Evolutionary conservation across 257 asterid species (phyloP), one percentile per base, ranked within the genome.

Genomic region (Petrea volubilis): DNA sequence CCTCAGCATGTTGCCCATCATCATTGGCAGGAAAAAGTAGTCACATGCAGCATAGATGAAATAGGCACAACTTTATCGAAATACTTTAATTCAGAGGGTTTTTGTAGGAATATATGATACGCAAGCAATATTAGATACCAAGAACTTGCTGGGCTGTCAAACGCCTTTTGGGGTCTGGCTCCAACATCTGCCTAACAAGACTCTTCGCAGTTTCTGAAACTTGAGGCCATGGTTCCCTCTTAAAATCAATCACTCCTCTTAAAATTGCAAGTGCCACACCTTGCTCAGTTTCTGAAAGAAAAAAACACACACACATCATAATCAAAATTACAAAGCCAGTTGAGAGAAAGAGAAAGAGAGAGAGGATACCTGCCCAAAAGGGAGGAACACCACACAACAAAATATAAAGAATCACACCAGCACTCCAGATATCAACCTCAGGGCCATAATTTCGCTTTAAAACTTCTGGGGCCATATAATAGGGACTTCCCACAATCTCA

Each of bases 141-240:
- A 93, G 98, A 66, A 93, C 96, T 79, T 89, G 96, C 72, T 91
- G 97, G 51, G 98, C 97, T 20, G 98, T 91, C 85, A 93, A 85
- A 14, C 98, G 96, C 88, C 79, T 93, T 75, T 81, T 78, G 27
- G 93, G 94, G 65, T 93, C 96, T 6, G 93, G 95, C 67, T 93
- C 98, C 75, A 93, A 70, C 98, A 93, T 93, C 77, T 91, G 97
- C 79, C 86, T 85, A 29, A 93, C 95, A 25, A 93, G 97, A 80
- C 79, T 86, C 77, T 89, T 93, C 21, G 98, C 98, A 74, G 73
- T 84, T 56, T 93, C 97, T 24, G 97, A 91, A 72, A 93, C 80
- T 75, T 89, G 98, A 43, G 98, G 96, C 98, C 97, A 93, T 31
- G 96, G 98, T 67, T 93, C 98, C 86, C 97, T 91, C 86, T 83